Evolutionary conservation across 305 asterid species (phyloP).

Genomic region (Solanum hybrid): DNA sequence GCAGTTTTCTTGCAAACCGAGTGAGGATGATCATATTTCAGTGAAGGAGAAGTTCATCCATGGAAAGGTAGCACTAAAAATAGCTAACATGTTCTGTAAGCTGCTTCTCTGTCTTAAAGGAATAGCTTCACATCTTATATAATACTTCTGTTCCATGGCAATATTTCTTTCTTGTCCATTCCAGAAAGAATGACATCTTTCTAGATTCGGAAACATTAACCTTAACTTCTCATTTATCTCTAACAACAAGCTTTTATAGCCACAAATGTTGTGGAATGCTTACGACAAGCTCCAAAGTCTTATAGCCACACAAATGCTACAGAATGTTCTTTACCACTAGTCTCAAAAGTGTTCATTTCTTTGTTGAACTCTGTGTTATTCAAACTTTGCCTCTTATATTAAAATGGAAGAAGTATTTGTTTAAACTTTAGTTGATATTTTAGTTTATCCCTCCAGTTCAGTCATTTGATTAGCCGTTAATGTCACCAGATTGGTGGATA

Average conservation of each 20-base stretch:
- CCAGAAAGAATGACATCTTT: background rate
- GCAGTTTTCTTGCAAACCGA: constrained; percentile 62
- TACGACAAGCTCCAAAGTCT: background rate
- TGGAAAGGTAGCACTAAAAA: constrained; percentile 60
- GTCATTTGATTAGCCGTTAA: background rate
- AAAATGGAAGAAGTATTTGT: background rate
- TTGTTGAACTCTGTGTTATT: background rate
- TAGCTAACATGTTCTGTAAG: background rate
- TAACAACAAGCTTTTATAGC: background rate
- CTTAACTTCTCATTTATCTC: background rate
- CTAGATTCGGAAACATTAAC: background rate
- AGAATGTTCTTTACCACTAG: background rate
- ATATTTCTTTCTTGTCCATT: background rate
- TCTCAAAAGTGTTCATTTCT: background rate
- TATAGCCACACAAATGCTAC: background rate
- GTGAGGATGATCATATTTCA: constrained; percentile 67
- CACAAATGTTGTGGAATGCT: background rate
- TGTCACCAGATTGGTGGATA: background rate
- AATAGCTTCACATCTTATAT: background rate
- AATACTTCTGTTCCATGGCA: background rate
- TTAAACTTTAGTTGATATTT: background rate
- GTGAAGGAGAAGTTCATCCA: constrained; percentile 82
- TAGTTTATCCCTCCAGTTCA: background rate
- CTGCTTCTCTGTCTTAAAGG: background rate
- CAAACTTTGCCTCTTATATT: background rate